Base-by-base conservation (phyloP, 192 early-diverging fungal genomes). In the Backusella tarrabulga region DNA sequence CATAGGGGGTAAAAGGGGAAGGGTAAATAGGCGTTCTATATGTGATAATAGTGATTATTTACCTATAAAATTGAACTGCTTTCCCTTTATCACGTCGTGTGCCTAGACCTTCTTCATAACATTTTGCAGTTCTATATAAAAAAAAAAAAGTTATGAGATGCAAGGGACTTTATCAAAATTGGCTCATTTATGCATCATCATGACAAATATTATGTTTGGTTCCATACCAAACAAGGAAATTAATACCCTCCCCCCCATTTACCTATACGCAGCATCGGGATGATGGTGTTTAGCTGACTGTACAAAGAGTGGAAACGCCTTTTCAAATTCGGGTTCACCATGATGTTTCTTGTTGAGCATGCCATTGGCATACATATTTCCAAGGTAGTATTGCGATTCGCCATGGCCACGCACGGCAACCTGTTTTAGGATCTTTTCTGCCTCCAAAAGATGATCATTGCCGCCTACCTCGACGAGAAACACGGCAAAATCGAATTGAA, bases 341-440 rank as follows among this genome's bases (percentile, higher is more conserved):
- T 85, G 83, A 42, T 84, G 79, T 56, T 89, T 88, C 71, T 84
- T 80, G 29, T 83, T 84, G 35, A 84, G 83, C 36, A 93, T 82
- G 12, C 90, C 93, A 36, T 80, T 85, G 38, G 89, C 87, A 76
- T 88, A 91, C 54, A 90, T 81, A 60, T 92, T 88, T 50, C 87
- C 93, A n/a, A 94, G 84, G 36, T 87, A 85, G 69, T 90, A 86
- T 76, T 92, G 91, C 21, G 92, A 91, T 72, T 93, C 88, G 6
- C 88, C 82, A 77, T 90, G 87, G 8, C 90, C 89, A 11, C 76
- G 73, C 15, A 75, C 84, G 32, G 87, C 84, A 21, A 93, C 68
- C 73, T 91, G 86, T 69, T 85, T 86, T 40, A 93, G 77, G 9
- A 92, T 63, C 74, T 84, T 82, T 80, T 89, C 86, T 6, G 89